These are phyloP conservation scores for Fusarium sp. DNA, from an alignment of 2,329 filamentous ascomycete genomes.

Conservation along the genomic window DNA sequence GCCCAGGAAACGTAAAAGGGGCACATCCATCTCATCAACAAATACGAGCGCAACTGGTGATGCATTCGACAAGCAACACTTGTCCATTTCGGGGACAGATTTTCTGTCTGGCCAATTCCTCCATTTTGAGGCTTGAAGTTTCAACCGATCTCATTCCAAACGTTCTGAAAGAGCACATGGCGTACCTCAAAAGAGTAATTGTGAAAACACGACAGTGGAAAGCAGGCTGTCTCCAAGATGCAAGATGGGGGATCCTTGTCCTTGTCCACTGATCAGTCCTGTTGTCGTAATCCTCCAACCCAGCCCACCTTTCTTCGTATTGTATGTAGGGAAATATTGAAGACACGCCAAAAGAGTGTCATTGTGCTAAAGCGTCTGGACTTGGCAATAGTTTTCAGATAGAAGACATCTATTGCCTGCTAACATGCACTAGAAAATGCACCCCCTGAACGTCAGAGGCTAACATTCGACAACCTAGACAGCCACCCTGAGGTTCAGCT, in stretches of 20 bases:
- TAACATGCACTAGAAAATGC: conserved; percentile 16
- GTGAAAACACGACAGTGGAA: conserved; percentile 10
- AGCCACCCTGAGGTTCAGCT: neutral
- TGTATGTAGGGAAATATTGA: neutral
- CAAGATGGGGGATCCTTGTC: conserved; percentile 6
- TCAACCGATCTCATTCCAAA: conserved; percentile 37
- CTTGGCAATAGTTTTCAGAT: conserved; percentile 25
- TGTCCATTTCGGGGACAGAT: conserved; percentile 21
- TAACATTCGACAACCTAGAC: neutral
- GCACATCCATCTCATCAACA: conserved; percentile 19
- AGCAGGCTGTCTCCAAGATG: conserved; percentile 22
- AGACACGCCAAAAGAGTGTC: conserved; percentile 8
- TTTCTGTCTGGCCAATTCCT: conserved; percentile 9
- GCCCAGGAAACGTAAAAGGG: conserved; percentile 31
- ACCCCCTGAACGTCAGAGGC: conserved; percentile 20
- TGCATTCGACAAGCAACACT: conserved; percentile 33
- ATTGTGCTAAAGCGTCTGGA: conserved; percentile 13
- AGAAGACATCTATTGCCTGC: conserved; percentile 17
- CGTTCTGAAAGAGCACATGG: conserved; percentile 24
- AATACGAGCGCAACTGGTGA: conserved; percentile 34
- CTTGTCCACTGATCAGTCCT: conserved; percentile 14
- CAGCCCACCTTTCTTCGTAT: conserved; percentile 1
- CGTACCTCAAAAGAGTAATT: conserved; percentile 15
- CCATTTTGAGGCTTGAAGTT: conserved; percentile 21
- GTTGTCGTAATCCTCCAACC: conserved; percentile 16